Base-by-base conservation (phyloP, 2,329 filamentous ascomycete genomes). In the Alternaria sp. region DNA sequence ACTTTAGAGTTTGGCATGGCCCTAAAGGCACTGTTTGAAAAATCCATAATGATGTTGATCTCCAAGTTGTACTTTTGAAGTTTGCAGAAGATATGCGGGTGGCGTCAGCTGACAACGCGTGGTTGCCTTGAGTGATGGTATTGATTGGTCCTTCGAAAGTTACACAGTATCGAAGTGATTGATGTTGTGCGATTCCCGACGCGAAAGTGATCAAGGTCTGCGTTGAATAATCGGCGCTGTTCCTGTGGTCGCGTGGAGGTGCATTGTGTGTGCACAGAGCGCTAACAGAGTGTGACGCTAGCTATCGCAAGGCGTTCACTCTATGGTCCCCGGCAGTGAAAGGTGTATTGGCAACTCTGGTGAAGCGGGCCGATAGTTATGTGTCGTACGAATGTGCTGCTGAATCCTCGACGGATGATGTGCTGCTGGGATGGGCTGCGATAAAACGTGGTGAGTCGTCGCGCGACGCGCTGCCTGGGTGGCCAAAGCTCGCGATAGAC, bases 1-100 rank as follows among this genome's bases (percentile, higher is more conserved):
- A 77, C 64, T 54, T 70, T 70, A 13, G 68, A 57, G 25, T 44
- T 57, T 4, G 66, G 23, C 17, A 57, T 57, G 28, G 62, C 61
- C 32, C 64, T 67, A 58, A 77, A 77, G 36, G 68, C 71, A 62
- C 64, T 70, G 54, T 65, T 75, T 12, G 75, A 77, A 60, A 78
- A 77, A 47, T 77, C 72, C 75, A 78, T 78, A 40, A 7, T 28
- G 52, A 44, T 4, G 32, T 36, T 36, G 15, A 36, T 36, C 32
- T 36, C 32, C 32, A 36, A 36, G 32, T 36, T 36, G 32, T 0
- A 9, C 32, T 36, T 36, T 36, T 52, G 19, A 32, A 21, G n/a
- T 47, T 45, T 46, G 49, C 55, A n/a, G 49, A 30, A 58, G 46
- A 49, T 47, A 45, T 54, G 26, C 40, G 40, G 28, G 63, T 70